A percentile compares a stretch with the other conserved stretches of the same genome.
Conservation (phyloP, 2,329 filamentous ascomycete species). For the Alternaria arborescens region DNA sequence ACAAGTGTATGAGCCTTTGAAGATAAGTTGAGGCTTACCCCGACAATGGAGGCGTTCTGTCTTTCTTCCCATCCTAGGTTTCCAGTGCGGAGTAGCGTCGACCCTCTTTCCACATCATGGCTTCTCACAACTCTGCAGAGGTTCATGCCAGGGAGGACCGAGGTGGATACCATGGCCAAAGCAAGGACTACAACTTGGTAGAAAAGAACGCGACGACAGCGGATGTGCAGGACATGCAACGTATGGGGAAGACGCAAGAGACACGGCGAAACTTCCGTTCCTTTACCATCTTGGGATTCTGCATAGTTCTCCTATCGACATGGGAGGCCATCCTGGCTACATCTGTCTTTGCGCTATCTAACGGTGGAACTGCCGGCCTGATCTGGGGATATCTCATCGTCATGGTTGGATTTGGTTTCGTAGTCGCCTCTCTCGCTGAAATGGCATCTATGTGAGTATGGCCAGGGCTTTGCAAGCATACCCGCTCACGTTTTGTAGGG, state of each 20-base stretch:
- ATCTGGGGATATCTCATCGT: conserved; percentile 41
- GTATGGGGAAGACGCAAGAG: conserved; percentile 38
- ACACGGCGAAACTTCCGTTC: conserved; percentile 25
- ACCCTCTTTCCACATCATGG: background rate
- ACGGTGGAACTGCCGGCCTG: conserved; percentile 42
- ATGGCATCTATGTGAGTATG: conserved; percentile 47
- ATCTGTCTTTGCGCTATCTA: conserved; percentile 26
- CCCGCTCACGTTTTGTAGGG: conserved; percentile 18
- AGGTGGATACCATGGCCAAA: background rate
- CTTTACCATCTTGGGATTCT: conserved; percentile 30
- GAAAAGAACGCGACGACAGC: conserved; percentile 27
- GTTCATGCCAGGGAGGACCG: background rate
- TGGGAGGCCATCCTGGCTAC: conserved; percentile 33
- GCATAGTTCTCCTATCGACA: conserved; percentile 29
- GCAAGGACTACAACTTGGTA: background rate
- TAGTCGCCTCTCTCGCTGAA: conserved; percentile 37
- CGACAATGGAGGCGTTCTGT: background rate
- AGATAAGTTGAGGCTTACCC: background rate
- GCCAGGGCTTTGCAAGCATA: background rate
- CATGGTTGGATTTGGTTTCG: conserved; percentile 35
- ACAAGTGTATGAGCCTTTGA: background rate
- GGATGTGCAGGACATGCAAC: conserved; percentile 27
- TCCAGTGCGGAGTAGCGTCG: background rate
- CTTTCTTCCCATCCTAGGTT: background rate
- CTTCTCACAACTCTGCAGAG: background rate